phyloP scores from a whole-genome alignment of 1,284 basidiomycete species.

The Ustilago crameri region DNA sequence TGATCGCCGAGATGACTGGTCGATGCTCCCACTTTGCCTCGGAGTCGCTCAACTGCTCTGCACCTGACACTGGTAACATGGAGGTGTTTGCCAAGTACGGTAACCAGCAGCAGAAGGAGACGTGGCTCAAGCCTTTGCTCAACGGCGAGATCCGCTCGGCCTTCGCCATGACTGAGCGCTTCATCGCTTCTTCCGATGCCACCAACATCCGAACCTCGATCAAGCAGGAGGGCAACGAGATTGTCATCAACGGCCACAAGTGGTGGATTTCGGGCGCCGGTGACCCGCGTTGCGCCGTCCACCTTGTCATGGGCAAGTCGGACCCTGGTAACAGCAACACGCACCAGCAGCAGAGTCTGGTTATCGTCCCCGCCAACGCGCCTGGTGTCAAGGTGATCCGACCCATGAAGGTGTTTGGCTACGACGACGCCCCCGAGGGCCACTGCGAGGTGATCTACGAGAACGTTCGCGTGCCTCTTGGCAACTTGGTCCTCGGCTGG shows the following conservation, averaged over 20 bases:
- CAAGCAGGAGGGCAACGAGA: slow-evolving; percentile 83
- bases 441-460: slow-evolving; percentile 96
- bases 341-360: slow-evolving; percentile 90
- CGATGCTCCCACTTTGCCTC: slow-evolving; percentile 83
- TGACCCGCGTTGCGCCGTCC: slow-evolving; percentile 87
- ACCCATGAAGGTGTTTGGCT: slow-evolving; percentile 80
- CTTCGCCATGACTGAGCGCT: slow-evolving; percentile 65
- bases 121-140: slow-evolving; percentile 87
- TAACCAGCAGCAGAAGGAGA: slow-evolving; percentile 85
- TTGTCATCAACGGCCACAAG: slow-evolving; percentile 96
- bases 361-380: slow-evolving; percentile 87
- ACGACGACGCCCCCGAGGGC: slow-evolving; percentile 72
- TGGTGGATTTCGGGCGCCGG: slow-evolving; percentile 99
- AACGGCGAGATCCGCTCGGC: slow-evolving; percentile 91
- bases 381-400: slow-evolving; percentile 89
- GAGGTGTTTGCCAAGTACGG: slow-evolving; percentile 97
- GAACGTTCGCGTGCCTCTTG: slow-evolving; percentile 86
- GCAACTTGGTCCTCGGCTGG: slow-evolving; percentile 89
- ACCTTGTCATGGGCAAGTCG: slow-evolving; percentile 93
- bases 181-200: slow-evolving; percentile 88
- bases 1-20: slow-evolving; percentile 95
- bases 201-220: slow-evolving; percentile 94
- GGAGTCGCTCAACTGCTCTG: slow-evolving; percentile 88
- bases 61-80: slow-evolving; percentile 84
- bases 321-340: slow-evolving; percentile 78